Evolutionary conservation across 2,329 filamentous ascomycete genomes (phyloP).

Genomic region (Aspergillus clavatus): DNA sequence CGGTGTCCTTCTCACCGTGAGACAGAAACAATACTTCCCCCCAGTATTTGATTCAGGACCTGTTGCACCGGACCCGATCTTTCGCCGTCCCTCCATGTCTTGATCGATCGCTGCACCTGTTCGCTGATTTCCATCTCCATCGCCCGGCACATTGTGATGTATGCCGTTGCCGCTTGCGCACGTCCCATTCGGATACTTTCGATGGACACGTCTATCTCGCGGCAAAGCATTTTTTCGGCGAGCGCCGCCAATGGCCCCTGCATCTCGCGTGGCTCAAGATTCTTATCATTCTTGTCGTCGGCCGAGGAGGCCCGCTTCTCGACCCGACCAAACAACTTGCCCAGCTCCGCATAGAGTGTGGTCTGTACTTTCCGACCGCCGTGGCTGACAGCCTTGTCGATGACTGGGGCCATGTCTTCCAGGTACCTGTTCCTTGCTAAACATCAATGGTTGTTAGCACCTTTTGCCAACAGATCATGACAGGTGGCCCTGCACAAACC

Average conservation of each 20-base stretch:
- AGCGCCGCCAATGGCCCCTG: constrained; percentile 25
- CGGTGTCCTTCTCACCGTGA: too few relatives aligned
- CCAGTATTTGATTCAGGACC: constrained; percentile 30
- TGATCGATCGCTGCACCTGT: constrained; percentile 20
- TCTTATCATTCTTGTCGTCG: constrained; percentile 6
- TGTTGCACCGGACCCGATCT: constrained; percentile 36
- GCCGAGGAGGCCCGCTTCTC: constrained; percentile 19
- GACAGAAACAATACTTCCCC: constrained; percentile 5
- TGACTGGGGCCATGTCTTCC: constrained; percentile 23
- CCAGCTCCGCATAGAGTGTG: constrained; percentile 33
- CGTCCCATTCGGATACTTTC: constrained; percentile 36
- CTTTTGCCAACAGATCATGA: constrained; percentile 3
- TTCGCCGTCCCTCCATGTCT: constrained; percentile 36
- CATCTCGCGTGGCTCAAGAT: constrained; percentile 21
- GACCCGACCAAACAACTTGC: constrained; percentile 29
- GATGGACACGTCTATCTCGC: constrained; percentile 31
- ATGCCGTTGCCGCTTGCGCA: constrained; percentile 33
- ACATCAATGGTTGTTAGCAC: constrained; percentile 27
- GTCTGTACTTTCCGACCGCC: constrained; percentile 33
- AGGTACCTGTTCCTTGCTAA: constrained; percentile 30
- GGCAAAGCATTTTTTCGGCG: constrained; percentile 27
- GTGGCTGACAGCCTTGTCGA: constrained; percentile 28
- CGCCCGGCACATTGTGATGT: constrained; percentile 25
- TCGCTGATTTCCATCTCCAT: constrained; percentile 17
- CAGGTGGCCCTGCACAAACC: constrained; percentile 21